Base-by-base conservation (phyloP, 306 rosid species). In the Medicago arabica region DNA sequence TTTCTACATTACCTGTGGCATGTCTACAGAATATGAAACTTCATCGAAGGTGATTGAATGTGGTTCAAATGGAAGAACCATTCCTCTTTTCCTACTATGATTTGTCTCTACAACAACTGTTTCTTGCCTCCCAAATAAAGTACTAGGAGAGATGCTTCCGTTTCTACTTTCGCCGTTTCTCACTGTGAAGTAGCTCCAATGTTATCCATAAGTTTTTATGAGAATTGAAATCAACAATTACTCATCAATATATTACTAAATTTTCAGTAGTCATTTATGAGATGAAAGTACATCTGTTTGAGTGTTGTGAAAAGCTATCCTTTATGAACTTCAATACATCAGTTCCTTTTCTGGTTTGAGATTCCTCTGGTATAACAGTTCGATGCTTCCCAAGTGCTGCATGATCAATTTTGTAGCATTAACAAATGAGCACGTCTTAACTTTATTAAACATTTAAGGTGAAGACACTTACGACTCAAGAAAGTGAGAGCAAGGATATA, bases 11-110 rank as follows among this genome's bases (percentile, higher is more conserved):
- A 88, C 92, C 77, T 72, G 85, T 39, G 89, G 92, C 92, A 88
- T 88, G 80, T 88, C 88, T 38, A 88, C 90, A 17, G 92, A 80
- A 76, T 88, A 88, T 28, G 41, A 31, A 0, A 88, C 53, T 8
- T 88, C 88, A 58, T 88, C 85, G 46, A 88, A 88, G n/a, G 87
- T 82, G 64, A 88, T 88, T 0, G 82, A 75, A 72, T 85, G 82
- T 11, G 85, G 88, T 17, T 83, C 88, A 68, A 85, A 88, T 8
- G 92, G 92, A 85, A 88, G 92, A 81, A 88, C 83, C 92, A 85
- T 85, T 79, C 88, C 88, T 75, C 74, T 78, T 66, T 65, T 79
- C 49, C 39, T 81, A 41, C 65, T 69, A 51, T 57, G 78, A 46
- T 58, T 70, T 41, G 65, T 69, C 19, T 62, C 75, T 55, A 3